These are phyloP conservation scores for Kazachstania taianensis DNA, from an alignment of 805 yeast species.

Conservation along the genomic window DNA sequence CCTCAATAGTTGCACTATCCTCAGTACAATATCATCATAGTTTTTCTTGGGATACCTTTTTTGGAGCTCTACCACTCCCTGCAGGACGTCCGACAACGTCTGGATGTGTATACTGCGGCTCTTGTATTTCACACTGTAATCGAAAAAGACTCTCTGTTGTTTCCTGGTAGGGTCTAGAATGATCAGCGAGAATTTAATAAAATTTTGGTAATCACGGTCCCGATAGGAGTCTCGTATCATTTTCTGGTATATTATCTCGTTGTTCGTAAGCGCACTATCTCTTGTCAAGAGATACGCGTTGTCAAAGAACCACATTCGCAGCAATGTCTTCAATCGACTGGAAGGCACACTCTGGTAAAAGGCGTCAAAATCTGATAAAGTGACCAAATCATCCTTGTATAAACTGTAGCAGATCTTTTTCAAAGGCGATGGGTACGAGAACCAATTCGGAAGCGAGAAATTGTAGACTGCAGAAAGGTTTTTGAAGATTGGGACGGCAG, in stretches of 20 bases:
- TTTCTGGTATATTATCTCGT: slow-evolving; percentile 16
- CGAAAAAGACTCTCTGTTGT: slow-evolving; percentile 13
- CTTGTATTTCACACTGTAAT: slow-evolving; percentile 3
- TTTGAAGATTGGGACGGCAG: slow-evolving; percentile 9
- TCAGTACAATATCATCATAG: slow-evolving; percentile 15
- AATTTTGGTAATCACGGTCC: slow-evolving; percentile 11
- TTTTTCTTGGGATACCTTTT: slow-evolving; percentile 1
- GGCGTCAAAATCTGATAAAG: slow-evolving; percentile 16
- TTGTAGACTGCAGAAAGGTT: slow-evolving; percentile 14
- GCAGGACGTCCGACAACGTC: slow-evolving; percentile 17
- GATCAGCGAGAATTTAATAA: slow-evolving; percentile 18
- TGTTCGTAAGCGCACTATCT: slow-evolving; percentile 1
- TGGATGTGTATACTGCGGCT: slow-evolving; percentile 12
- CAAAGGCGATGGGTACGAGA: slow-evolving; percentile 15
- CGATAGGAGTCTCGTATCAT: slow-evolving; percentile 15
- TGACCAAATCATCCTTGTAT: slow-evolving; percentile 15
- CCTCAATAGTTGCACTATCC: slow-evolving; percentile 21
- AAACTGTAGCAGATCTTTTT: slow-evolving; percentile 13
- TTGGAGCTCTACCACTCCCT: slow-evolving; percentile 12
- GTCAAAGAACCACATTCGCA: slow-evolving; percentile 25
- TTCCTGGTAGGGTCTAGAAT: slow-evolving; percentile 14
- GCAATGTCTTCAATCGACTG: slow-evolving; percentile 11
- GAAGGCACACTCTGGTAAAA: slow-evolving; percentile 14
- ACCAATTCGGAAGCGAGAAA: slow-evolving; percentile 22
- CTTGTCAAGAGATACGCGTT: slow-evolving; percentile 12